phyloP scores from a whole-genome alignment of 257 asterid species.

The Thymus mandschuricus region DNA sequence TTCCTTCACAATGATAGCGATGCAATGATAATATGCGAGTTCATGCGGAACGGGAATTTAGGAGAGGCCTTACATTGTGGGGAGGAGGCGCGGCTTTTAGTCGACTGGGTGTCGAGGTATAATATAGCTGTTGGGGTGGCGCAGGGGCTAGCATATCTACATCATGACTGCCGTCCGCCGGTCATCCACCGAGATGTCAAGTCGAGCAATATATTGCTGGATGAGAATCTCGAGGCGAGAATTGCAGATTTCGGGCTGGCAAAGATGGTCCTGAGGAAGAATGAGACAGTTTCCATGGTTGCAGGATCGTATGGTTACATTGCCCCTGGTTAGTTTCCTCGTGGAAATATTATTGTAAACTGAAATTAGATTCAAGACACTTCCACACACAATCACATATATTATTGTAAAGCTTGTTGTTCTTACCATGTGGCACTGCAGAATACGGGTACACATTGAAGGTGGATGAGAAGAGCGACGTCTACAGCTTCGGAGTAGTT shows the following conservation, averaged over 20 bases:
- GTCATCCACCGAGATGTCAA: slow-evolving; percentile 62
- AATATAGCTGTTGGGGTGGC: slow-evolving; percentile 62
- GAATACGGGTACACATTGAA: slow-evolving; percentile 63
- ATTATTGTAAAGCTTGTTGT: neutral
- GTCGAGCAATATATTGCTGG: slow-evolving; percentile 55
- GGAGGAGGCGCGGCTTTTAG: slow-evolving; percentile 28
- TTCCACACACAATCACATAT: too few relatives aligned
- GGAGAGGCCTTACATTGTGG: slow-evolving; percentile 50
- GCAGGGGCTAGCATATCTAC: slow-evolving; percentile 59
- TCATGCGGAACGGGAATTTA: slow-evolving; percentile 54
- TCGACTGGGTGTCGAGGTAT: slow-evolving; percentile 53
- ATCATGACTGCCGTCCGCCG: slow-evolving; percentile 60
- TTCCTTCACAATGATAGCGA: slow-evolving; percentile 45
- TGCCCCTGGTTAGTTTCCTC: slow-evolving; percentile 60
- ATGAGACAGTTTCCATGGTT: slow-evolving; percentile 53
- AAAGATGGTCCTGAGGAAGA: slow-evolving; percentile 42
- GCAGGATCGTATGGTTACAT: slow-evolving; percentile 75
- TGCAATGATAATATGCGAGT: slow-evolving; percentile 56
- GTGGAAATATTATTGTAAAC: too few relatives aligned
- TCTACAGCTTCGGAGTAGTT: slow-evolving; percentile 65
- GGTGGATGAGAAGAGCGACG: slow-evolving; percentile 63
- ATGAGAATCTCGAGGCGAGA: slow-evolving; percentile 49
- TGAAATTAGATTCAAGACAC: too few relatives aligned
- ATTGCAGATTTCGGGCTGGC: slow-evolving; percentile 68
- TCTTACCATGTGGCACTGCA: slow-evolving; percentile 27